Base-by-base conservation (phyloP, 2,329 filamentous ascomycete species). In the Cladosporium sp. region DNA sequence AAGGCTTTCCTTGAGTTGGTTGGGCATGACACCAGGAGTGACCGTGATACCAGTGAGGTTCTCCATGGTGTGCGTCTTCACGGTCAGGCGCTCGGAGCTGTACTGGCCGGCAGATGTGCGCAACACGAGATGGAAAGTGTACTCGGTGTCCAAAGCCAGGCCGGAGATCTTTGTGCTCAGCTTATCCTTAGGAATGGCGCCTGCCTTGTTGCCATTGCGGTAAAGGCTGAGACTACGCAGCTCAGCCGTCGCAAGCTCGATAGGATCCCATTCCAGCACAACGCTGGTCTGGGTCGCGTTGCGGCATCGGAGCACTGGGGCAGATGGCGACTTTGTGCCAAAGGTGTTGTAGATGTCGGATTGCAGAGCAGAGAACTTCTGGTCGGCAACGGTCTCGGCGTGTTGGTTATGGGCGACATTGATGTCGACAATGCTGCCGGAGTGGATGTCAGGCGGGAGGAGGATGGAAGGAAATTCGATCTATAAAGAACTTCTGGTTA, bases 401-500 rank as follows among this genome's bases (percentile, higher is more conserved):
- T 83, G 81, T 72, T 87, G 84, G 80, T 99, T 99, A 78, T 94
- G 92, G 66, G 90, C 85, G 71, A 99, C 95, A 67, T 92, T 93
- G 79, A 99, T 98, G 80, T 99, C 95, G 78, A 99, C 95, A 74
- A 99, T 98, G 77, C 91, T 96, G 72, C 95, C 95, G 18, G 93
- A 97, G 68, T 92, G 89, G 79, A 99, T 99, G 77, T 97, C 93
- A 68, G 91, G 91, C 1, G 95, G 95, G 18, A 99, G 89, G 58
- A 99, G 91, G 70, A 99, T 97, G 56, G 95, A 98, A 39, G 95
- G 95, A 76, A 99, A 99, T 78, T 99, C 95, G 78, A 99, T 98
- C 94, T 98, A 78, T 34, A 70, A 63, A 34, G 46, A 39, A 25
- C 34, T 26, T 14, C 6, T 28, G 28, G 36, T 65, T 16, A 56